These are phyloP conservation scores for Brasilioporus rufonigricans DNA, from an alignment of 768 basidiomycete genomes.

Conservation along the genomic window DNA sequence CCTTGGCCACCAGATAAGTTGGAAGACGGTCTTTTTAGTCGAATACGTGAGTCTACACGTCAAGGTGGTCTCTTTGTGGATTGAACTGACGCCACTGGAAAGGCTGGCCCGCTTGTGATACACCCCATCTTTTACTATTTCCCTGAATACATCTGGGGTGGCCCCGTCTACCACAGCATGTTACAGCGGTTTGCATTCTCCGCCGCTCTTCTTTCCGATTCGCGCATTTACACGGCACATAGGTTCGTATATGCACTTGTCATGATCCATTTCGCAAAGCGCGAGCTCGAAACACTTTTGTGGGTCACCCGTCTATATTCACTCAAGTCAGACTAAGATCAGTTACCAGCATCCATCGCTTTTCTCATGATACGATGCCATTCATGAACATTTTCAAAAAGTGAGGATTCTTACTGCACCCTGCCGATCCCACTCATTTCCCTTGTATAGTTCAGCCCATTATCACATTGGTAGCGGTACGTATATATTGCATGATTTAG, in stretches of 20 bases:
- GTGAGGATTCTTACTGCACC: conserved; percentile 40
- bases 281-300: conserved; percentile 92
- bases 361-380: conserved; percentile 96
- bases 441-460: conserved; percentile 67
- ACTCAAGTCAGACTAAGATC: not conserved
- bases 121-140: conserved; percentile 83
- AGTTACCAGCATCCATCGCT: conserved; percentile 77
- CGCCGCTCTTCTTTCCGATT: not conserved
- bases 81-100: conserved; percentile 4
- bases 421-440: not conserved
- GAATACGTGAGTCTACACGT: conserved; percentile 78
- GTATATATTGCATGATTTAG: not conserved
- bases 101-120: conserved; percentile 87
- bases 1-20: conserved; percentile 85
- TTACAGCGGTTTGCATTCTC: conserved; percentile 61
- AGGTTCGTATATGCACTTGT: conserved; percentile 74
- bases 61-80: not conserved
- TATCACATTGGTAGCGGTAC: conserved; percentile 79
- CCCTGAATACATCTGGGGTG: conserved; percentile 67
- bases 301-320: conserved; percentile 34
- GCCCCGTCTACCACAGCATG: conserved; percentile 65
- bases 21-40: conserved; percentile 84
- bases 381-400: conserved; percentile 84
- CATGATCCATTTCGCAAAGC: conserved; percentile 86
- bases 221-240: conserved; percentile 8